Base-by-base conservation (phyloP, 108 stramenopile genomes). In the Nannochloropsis granulata region DNA sequence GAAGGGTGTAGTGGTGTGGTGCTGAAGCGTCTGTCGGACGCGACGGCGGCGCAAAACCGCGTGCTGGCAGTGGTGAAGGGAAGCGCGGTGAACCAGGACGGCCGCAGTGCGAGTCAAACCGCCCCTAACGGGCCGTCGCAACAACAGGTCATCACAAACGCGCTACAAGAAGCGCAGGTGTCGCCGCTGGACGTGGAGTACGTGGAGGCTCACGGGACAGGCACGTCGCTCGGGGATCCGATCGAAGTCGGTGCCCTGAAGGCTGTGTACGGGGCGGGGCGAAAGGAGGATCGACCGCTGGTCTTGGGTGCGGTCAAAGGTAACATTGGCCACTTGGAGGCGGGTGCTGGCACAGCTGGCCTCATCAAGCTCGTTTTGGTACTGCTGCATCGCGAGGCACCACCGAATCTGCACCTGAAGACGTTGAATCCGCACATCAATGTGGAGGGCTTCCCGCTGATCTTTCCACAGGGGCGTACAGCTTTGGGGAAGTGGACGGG, bases 271-370 rank as follows among this genome's bases (percentile, higher is more conserved):
- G 86, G 86, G 9, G 13, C 79, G 44, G 79, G 34, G 14, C 79
- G 86, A 79, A 83, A 25, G 16, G 56, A 71, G 56, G 87, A 43
- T 13, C 83, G 23, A 34, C 90, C 90, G 24, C 87, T 91, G 26
- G 80, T 90, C 42, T 44, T 91, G 25, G 90, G 90, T 23, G 86
- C 90, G 23, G 89, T 91, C 24, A 91, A 91, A 82, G 86, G 43
- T 24, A 91, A 91, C 90, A 91, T 91, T 42, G 90, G 90, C 13
- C 90, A 90, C n/a, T 87, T 90, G 80, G 90, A 90, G 84, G 90
- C 89, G 12, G 90, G 86, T 23, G 90, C 90, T 10, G 90, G 90
- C 23, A 84, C 89, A 81, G 89, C 90, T 0, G 90, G 90, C 19
- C 83, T 89, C 25, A 84, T 90, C 43, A 90, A 90, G 87, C 34